Percentiles rank a stretch among this genome's conserved stretches.
These are phyloP conservation scores for Tylopilus sp. DNA, from an alignment of 768 basidiomycete species.

Conservation along the genomic window DNA sequence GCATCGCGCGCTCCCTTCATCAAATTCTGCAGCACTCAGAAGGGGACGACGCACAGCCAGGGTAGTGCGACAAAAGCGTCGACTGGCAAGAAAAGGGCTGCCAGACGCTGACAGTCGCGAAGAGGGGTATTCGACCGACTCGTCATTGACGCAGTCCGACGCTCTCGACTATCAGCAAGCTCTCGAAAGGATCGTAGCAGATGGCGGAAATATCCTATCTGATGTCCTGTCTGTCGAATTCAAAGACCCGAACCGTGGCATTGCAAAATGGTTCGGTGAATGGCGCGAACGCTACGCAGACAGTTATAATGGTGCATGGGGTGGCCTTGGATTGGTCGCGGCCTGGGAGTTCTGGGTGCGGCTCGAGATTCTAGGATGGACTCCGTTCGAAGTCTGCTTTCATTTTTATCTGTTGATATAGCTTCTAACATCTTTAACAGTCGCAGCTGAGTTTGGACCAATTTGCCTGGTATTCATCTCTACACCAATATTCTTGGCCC, in stretches of 20 bases:
- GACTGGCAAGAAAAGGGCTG: slow-evolving; percentile 32
- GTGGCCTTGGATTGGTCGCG: slow-evolving; percentile 79
- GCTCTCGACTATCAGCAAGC: slow-evolving; percentile 67
- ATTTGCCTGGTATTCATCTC: slow-evolving; percentile 78
- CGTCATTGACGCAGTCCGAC: slow-evolving; percentile 64
- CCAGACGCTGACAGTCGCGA: slow-evolving; percentile 38
- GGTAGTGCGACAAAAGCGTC: slow-evolving; percentile 47
- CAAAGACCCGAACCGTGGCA: slow-evolving; percentile 70
- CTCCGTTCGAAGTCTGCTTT: slow-evolving; percentile 73
- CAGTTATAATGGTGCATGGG: slow-evolving; percentile 85
- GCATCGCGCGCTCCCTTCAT: slow-evolving; percentile 47
- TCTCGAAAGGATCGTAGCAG: slow-evolving; percentile 46
- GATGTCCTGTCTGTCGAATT: slow-evolving; percentile 88
- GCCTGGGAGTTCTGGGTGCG: slow-evolving; percentile 97
- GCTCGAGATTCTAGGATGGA: slow-evolving; percentile 84
- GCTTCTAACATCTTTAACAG: slow-evolving; percentile 10
- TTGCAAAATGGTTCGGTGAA: slow-evolving; percentile 56
- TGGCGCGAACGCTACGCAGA: slow-evolving; percentile 81
- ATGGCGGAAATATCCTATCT: slow-evolving; percentile 57
- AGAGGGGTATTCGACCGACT: slow-evolving; percentile 88
- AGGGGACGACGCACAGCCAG: slow-evolving; percentile 62
- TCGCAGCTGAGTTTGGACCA: slow-evolving; percentile 65
- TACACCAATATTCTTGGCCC: slow-evolving; percentile 67
- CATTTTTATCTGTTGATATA: not conserved
- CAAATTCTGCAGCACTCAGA: slow-evolving; percentile 43